Percentiles rank a stretch among this genome's conserved stretches.
Evolutionary conservation across 257 asterid species (phyloP).

Genomic region (Lavandula angustifolia): DNA sequence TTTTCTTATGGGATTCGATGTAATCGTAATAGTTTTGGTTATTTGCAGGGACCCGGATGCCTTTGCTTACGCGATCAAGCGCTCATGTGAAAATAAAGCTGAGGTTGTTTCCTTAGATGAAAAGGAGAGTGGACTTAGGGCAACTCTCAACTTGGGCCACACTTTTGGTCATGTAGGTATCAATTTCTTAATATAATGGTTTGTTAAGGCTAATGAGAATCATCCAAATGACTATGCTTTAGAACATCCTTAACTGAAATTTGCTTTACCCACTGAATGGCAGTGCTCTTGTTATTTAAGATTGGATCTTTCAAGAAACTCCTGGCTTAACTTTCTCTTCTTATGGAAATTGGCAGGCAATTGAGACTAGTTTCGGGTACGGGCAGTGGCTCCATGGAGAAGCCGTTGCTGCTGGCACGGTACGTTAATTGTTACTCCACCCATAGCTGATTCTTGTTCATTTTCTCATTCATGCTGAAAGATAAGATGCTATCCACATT

Average conservation of each 20-base stretch:
- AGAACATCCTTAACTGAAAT: not conserved
- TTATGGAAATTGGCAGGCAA: slow-evolving; percentile 61
- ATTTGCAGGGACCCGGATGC: slow-evolving; percentile 73
- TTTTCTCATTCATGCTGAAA: slow-evolving; percentile 10
- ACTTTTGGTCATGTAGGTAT: slow-evolving; percentile 92
- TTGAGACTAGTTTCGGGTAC: slow-evolving; percentile 87
- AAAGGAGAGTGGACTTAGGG: slow-evolving; percentile 94
- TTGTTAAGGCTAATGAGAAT: slow-evolving; percentile 4
- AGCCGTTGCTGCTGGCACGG: slow-evolving; percentile 99
- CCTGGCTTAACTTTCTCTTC: slow-evolving; percentile 24
- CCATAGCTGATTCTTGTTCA: slow-evolving; percentile 5
- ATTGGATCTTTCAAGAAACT: slow-evolving; percentile 4
- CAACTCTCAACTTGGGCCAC: slow-evolving; percentile 97
- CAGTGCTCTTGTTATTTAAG: not conserved
- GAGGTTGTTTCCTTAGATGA: slow-evolving; percentile 95
- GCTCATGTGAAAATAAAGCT: slow-evolving; percentile 97
- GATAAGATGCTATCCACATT: not conserved
- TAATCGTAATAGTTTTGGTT: slow-evolving; percentile 26
- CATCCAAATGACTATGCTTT: not conserved
- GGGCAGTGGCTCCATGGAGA: slow-evolving; percentile 99
- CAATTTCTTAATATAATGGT: slow-evolving; percentile 18
- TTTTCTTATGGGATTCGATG: slow-evolving; percentile 23
- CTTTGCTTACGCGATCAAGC: slow-evolving; percentile 90
- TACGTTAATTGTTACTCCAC: slow-evolving; percentile 33
- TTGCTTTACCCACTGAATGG: slow-evolving; percentile 12